These are phyloP conservation scores for Wallacemonas collosoma DNA, from an alignment of 208 protist genomes.

Conservation along the genomic window DNA sequence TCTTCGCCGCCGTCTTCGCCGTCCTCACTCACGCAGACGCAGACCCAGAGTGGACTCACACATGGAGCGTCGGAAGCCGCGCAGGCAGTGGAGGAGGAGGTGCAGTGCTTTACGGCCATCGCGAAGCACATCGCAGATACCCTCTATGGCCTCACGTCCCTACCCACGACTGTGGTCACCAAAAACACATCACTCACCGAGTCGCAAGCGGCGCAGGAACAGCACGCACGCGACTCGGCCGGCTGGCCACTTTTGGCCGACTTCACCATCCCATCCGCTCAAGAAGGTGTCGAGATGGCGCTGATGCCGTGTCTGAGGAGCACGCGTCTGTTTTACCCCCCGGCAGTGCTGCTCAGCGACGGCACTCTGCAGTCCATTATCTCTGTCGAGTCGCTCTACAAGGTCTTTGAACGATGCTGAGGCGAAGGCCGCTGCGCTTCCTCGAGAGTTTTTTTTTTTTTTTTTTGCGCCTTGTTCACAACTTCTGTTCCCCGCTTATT, in stretches of 20 bases:
- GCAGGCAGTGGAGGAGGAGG: slow-evolving; percentile 51
- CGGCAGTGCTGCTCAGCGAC: slow-evolving; percentile 52
- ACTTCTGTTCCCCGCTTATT: neutral
- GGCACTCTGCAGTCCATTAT: slow-evolving; percentile 73
- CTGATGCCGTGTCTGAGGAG: slow-evolving; percentile 76
- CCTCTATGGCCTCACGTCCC: slow-evolving; percentile 53
- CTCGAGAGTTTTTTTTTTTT: slow-evolving; percentile 11
- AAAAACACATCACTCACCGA: too few species aligned
- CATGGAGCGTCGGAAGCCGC: slow-evolving; percentile 28
- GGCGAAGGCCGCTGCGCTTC: neutral
- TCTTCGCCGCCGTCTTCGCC: too few species aligned
- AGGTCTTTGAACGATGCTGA: slow-evolving; percentile 90
- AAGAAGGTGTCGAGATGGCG: slow-evolving; percentile 53
- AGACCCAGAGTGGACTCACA: neutral
- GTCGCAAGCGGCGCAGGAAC: too few species aligned
- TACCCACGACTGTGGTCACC: neutral
- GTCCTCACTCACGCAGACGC: too few species aligned
- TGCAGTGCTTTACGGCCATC: slow-evolving; percentile 68
- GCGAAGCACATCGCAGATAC: slow-evolving; percentile 67
- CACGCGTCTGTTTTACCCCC: slow-evolving; percentile 56
- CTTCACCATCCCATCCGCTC: neutral
- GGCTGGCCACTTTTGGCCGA: too few species aligned
- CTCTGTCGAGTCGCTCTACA: slow-evolving; percentile 87
- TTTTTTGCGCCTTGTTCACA: slow-evolving; percentile 2
- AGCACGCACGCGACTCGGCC: too few species aligned